Evolutionary conservation across 306 rosid genomes (phyloP).

Genomic region (Phaseolus lunatus): DNA sequence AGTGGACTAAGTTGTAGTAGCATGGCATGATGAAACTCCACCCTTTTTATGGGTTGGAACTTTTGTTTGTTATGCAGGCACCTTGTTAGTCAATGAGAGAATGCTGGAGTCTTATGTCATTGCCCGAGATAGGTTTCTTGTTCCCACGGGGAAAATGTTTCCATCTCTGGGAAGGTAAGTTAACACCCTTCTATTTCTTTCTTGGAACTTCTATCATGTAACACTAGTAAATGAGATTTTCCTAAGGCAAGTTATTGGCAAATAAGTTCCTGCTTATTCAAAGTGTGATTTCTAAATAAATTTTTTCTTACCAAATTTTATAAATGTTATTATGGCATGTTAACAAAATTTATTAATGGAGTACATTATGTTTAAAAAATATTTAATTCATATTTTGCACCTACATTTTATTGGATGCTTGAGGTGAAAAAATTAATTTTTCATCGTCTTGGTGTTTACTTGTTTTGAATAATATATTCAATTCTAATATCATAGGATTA

Average conservation of each 20-base stretch:
- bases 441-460: constrained; percentile 11
- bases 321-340: constrained; percentile 25
- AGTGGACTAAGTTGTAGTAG: constrained; percentile 13
- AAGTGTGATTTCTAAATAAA: constrained; percentile 20
- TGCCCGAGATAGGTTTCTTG: constrained; percentile 93
- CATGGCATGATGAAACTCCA: constrained; percentile 10
- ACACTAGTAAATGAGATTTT: constrained; percentile 8
- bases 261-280: constrained; percentile 2
- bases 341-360: no score
- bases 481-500: constrained; percentile 26
- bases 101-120: constrained; percentile 97
- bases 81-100: constrained; percentile 89
- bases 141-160: constrained; percentile 87
- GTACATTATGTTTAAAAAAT: not conserved
- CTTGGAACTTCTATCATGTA: constrained; percentile 28
- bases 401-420: constrained; percentile 9
- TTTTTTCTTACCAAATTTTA: constrained; percentile 10
- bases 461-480: constrained; percentile 21
- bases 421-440: constrained; percentile 32
- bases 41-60: constrained; percentile 9
- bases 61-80: constrained; percentile 60
- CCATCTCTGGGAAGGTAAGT: constrained; percentile 88
- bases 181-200: constrained; percentile 9
- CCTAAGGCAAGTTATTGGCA: not conserved
- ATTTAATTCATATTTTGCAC: not conserved